Conservation (phyloP, 2,329 filamentous ascomycete genomes). For the Ambrosiella beaveri region DNA sequence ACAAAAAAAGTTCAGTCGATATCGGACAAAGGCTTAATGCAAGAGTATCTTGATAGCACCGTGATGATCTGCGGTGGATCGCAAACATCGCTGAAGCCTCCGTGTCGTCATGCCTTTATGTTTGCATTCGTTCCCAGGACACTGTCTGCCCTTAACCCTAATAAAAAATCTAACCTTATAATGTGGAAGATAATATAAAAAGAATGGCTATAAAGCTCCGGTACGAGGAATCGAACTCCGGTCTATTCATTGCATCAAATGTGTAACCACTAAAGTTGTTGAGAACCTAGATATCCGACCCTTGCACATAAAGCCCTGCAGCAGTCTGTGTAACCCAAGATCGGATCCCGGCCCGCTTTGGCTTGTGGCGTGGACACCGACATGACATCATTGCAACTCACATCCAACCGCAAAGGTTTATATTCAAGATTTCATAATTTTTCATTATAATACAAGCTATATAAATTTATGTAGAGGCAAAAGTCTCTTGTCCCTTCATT, state of each 20-base stretch:
- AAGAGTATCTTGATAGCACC: too few relatives aligned
- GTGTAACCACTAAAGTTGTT: background rate
- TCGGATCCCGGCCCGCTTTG: background rate
- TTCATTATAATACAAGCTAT: background rate
- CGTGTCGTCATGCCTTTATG: too few relatives aligned
- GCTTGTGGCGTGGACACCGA: background rate
- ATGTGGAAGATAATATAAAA: conserved; percentile 5
- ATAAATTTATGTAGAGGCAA: background rate
- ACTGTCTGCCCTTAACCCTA: background rate
- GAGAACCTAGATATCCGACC: background rate
- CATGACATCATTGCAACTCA: too few relatives aligned
- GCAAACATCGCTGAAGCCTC: too few relatives aligned
- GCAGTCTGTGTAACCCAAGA: background rate
- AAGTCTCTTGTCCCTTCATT: background rate
- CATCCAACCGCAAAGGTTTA: background rate
- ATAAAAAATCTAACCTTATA: background rate
- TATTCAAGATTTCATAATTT: background rate
- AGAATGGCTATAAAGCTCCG: conserved; percentile 9
- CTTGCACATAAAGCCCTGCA: background rate
- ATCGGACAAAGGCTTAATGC: background rate
- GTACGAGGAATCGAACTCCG: conserved; percentile 16
- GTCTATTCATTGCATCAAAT: conserved; percentile 12
- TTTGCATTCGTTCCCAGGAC: too few relatives aligned
- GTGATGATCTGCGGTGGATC: too few relatives aligned
- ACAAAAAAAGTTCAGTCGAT: background rate